A percentile compares a stretch with the other conserved stretches of the same genome.
Evolutionary conservation across 371 early-diverging fungal genomes (phyloP).

Genomic region (Mucor ambiguus): DNA sequence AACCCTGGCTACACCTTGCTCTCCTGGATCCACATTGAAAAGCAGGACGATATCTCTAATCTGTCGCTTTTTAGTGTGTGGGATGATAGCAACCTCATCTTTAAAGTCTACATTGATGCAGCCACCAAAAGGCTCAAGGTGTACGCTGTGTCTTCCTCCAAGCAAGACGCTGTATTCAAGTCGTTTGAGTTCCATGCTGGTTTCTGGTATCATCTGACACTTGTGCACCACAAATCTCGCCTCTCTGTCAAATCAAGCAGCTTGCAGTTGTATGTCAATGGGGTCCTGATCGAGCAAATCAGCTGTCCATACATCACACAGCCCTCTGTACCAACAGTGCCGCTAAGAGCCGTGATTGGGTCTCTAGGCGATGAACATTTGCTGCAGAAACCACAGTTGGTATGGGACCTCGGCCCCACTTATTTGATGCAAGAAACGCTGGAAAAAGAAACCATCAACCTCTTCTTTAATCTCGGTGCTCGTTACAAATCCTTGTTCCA

Average conservation of each 20-base stretch:
- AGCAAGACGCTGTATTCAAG: conserved; percentile 54
- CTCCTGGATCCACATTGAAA: conserved; percentile 71
- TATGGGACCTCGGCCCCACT: conserved; percentile 73
- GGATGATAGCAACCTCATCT: conserved; percentile 52
- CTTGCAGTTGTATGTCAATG: conserved; percentile 68
- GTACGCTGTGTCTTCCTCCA: conserved; percentile 47
- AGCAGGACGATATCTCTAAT: conserved; percentile 49
- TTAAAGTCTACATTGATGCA: conserved; percentile 49
- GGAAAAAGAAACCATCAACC: conserved; percentile 60
- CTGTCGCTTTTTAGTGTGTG: conserved; percentile 56
- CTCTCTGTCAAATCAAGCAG: conserved; percentile 56
- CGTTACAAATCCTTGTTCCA: conserved; percentile 70
- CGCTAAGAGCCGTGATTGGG: conserved; percentile 46
- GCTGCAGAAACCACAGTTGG: conserved; percentile 27
- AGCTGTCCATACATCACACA: conserved; percentile 64
- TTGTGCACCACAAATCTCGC: conserved; percentile 70
- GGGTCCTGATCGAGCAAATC: conserved; percentile 56
- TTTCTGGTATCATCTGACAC: conserved; percentile 72
- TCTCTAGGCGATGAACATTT: conserved; percentile 31
- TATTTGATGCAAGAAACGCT: conserved; percentile 65
- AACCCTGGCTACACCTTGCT: conserved; percentile 65
- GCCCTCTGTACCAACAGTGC: conserved; percentile 37
- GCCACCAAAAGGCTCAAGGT: conserved; percentile 52
- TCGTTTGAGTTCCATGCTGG: conserved; percentile 58
- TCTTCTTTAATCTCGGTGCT: conserved; percentile 67